Base-by-base conservation (phyloP, 495 filamentous ascomycete species). In the Beverwykella pulmonaria region DNA sequence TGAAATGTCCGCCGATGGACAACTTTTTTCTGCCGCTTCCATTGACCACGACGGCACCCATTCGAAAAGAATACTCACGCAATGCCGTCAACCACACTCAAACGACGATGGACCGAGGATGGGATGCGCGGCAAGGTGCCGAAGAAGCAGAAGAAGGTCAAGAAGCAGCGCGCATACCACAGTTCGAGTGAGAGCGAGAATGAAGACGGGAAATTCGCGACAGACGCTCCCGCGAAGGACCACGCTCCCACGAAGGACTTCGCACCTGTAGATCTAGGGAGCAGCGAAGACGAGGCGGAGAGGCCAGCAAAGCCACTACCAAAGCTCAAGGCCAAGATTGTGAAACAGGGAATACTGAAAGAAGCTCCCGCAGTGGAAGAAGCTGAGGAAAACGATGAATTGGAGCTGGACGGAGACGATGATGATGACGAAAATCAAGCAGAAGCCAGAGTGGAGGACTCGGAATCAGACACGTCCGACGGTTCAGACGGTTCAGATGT, bases 111-210 rank as follows among this genome's bases (percentile, higher is more conserved):
- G 47, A 71, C 64, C 12, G 74, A 75, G 44, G 75, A 78, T 12
- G 70, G 69, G n/a, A 68, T 70, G 60, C 68, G 69, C 3, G 59
- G 61, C 22, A 68, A 64, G 50, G 57, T 68, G 22, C 72, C 69
- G 32, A 77, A 76, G 66, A 73, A 72, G 2, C 77, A 79, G 39
- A 90, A 89, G 77, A 91, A 90, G 75, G 84, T 91, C 73, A 87
- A 85, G 71, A 87, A 89, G 78, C 83, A 89, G 68, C 77, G 73
- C 48, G 77, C 83, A 48, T 93, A 94, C 77, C 84, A 92, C 83
- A 91, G 88, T 81, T 86, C 85, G 71, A 90, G 88, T 60, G 81
- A 83, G 54, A 82, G 84, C 10, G 80, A 85, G 29, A 81, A 82
- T 34, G 80, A 81, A 15, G 83, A 84, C 10, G 80, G 85, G 32